A percentile compares a stretch with the other conserved stretches of the same genome.
phyloP scores from a whole-genome alignment of 352 stramenopile genomes.

The Globisporangium abappressorium region DNA sequence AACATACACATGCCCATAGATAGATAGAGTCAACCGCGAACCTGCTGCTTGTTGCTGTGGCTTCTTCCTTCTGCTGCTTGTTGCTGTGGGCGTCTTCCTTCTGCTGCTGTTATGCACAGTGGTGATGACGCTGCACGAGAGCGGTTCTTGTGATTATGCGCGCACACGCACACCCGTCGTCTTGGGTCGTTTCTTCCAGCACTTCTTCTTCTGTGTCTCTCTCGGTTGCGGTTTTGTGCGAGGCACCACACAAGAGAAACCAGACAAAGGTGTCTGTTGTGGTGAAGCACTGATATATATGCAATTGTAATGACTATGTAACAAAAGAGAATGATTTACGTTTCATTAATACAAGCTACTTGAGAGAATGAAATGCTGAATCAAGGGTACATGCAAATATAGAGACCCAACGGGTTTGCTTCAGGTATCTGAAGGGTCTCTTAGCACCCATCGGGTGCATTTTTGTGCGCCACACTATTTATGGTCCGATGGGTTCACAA shows the following conservation, averaged over 20 bases:
- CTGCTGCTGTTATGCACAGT: not conserved
- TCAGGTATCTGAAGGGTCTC: not conserved
- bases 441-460: not conserved
- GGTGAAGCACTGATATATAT: not conserved
- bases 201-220: not conserved
- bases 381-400: not conserved
- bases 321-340: not conserved
- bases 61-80: not conserved
- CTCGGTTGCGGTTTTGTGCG: not conserved
- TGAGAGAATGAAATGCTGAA: not conserved
- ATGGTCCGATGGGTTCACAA: slow-evolving; percentile 9
- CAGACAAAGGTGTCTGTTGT: not conserved
- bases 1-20: not conserved
- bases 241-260: too few species aligned
- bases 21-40: not conserved
- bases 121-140: not conserved
- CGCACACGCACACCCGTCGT: not conserved
- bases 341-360: not conserved
- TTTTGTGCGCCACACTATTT: not conserved
- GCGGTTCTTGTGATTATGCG: not conserved
- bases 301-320: not conserved
- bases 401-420: not conserved
- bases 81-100: not conserved
- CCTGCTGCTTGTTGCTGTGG: not conserved
- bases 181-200: not conserved